Base-by-base conservation (phyloP, 805 yeast species). In the Candida coquimbonensis region DNA sequence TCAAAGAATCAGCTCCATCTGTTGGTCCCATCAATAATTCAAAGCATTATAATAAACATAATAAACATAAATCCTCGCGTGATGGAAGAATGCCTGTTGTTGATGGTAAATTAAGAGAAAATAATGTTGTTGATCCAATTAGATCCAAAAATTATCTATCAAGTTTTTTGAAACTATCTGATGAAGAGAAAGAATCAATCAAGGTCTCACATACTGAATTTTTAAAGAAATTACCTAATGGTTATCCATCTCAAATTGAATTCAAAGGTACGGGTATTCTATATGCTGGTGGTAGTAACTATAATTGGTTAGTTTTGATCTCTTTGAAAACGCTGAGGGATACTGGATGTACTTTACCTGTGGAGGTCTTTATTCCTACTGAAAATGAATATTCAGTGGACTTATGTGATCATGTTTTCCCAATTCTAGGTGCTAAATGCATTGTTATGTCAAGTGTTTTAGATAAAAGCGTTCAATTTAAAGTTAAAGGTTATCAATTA, bases 301-400 rank as follows among this genome's bases (percentile, higher is more conserved):
- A 77, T 55, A 80, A 85, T 41, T 76, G 86, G 77, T 62, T 83
- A 26, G 69, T 84, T 1, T 62, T 81, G 26, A 58, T 80, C 7
- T 72, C 83, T 9, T 65, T 83, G 8, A 66, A 68, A 50, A 63
- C 69, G 40, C 53, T 88, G 42, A 69, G 96, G 56, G 76, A 79
- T 36, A 67, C 74, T 8, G 88, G 91, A 3, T 78, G 85, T 3
- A 72, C 70, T 13, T 63, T 83, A 34, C 96, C 96, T 0, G 79
- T 89, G 19, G 96, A 89, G 68, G 84, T 89, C 9, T 74, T 87
- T 52, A 78, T 89, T 52, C 95, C 95, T 9, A 73, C 77, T 35
- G 68, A 72, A 19, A 74, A 74, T 31, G 93, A 85, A 56, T 85
- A 78, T 56, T 93, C 87, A 56, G 72, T 78, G 34, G 84, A 81